phyloP scores from a whole-genome alignment of 2,329 filamentous ascomycete genomes.

The Xylariaceae sp. region DNA sequence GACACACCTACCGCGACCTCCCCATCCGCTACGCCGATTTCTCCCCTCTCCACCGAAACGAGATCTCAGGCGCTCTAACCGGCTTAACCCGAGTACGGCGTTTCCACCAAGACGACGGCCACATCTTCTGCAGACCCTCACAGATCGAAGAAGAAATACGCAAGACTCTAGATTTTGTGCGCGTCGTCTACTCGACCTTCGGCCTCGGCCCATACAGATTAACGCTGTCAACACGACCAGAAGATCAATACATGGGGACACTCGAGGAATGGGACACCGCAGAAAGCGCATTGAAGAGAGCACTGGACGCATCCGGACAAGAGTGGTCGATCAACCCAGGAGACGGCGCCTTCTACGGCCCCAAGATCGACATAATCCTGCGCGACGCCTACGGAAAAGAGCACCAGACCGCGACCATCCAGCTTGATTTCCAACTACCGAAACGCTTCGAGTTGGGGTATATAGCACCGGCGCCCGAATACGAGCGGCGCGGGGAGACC shows the following conservation, averaged over 20 bases:
- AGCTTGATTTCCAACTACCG: conserved; percentile 84
- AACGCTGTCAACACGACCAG: conserved; percentile 71
- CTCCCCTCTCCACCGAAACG: conserved; percentile 90
- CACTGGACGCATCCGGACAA: conserved; percentile 57
- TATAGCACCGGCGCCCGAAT: conserved; percentile 59
- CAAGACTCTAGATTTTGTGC: conserved; percentile 41
- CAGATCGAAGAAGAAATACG: conserved; percentile 58
- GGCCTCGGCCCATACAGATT: conserved; percentile 69
- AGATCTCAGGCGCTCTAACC: conserved; percentile 84
- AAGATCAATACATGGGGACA: conserved; percentile 71
- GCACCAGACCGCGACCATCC: conserved; percentile 83
- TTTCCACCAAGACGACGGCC: conserved; percentile 94
- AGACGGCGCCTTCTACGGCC: conserved; percentile 85
- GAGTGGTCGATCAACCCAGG: conserved; percentile 71
- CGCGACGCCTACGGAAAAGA: conserved; percentile 76
- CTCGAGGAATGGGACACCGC: conserved; percentile 61
- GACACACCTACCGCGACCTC: conserved; percentile 81
- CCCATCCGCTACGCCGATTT: conserved; percentile 94
- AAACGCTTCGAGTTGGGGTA: conserved; percentile 76
- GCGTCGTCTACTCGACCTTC: conserved; percentile 49
- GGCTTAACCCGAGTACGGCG: conserved; percentile 87
- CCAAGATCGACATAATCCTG: conserved; percentile 84
- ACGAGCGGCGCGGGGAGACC: conserved; percentile 48
- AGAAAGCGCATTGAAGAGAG: conserved; percentile 59
- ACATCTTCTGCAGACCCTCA: conserved; percentile 76